A percentile compares a stretch with the other conserved stretches of the same genome.
phyloP scores from a whole-genome alignment of 202 grass and related monocot genomes.

The Carex arenaria region DNA sequence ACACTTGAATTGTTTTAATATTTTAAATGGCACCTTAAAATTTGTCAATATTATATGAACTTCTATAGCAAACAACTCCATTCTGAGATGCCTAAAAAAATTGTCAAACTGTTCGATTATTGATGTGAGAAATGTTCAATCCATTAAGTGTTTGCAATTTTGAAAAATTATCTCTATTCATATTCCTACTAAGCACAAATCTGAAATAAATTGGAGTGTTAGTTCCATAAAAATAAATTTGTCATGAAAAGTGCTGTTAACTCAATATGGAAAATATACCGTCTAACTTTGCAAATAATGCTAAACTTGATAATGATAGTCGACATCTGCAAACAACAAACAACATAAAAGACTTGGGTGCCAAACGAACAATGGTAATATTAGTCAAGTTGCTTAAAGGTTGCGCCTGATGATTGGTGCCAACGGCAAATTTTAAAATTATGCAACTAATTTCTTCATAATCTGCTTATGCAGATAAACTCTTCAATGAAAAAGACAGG shows the following conservation, averaged over 20 bases:
- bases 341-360: not conserved
- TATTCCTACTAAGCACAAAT: not conserved
- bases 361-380: not conserved
- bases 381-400: not conserved
- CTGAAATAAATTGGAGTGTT: not conserved
- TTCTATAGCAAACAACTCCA: not conserved
- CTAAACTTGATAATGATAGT: not conserved
- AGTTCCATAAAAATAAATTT: not conserved
- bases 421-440: not conserved
- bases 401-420: not conserved
- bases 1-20: no score
- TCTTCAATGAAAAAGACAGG: conserved; percentile 91
- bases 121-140: not conserved
- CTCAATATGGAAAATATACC: not conserved
- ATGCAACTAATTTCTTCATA: not conserved
- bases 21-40: no score
- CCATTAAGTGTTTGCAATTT: no score
- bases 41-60: not conserved
- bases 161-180: not conserved
- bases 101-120: not conserved
- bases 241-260: not conserved
- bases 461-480: conserved; percentile 52
- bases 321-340: not conserved
- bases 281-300: not conserved
- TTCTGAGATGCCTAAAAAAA: not conserved